Evolutionary conservation across 305 asterid genomes (phyloP).

Genomic region (Solanum hybrid): DNA sequence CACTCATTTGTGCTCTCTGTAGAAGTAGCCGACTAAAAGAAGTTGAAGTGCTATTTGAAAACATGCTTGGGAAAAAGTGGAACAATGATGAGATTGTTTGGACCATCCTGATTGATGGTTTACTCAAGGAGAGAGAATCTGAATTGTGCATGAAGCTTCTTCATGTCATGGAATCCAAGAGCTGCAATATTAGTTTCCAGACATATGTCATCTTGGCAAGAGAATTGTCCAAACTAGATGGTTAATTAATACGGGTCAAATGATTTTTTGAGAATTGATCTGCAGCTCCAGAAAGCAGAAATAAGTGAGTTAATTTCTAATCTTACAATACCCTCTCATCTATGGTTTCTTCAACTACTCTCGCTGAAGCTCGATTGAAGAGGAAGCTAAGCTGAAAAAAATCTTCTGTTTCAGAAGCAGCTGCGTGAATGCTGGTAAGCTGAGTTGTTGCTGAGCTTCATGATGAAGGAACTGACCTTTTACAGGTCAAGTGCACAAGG

Average conservation of each 20-base stretch:
- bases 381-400: background rate
- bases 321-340: background rate
- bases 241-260: background rate
- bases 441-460: background rate
- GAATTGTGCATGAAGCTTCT: conserved; percentile 57
- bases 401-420: conserved; percentile 6
- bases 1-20: conserved; percentile 50
- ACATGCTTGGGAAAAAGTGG: conserved; percentile 61
- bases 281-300: background rate
- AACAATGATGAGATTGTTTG: conserved; percentile 85
- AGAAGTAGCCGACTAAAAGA: conserved; percentile 35
- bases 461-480: background rate
- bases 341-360: background rate
- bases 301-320: background rate
- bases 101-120: conserved; percentile 79
- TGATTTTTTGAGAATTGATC: background rate
- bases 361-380: background rate
- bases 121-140: conserved; percentile 58
- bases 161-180: conserved; percentile 53
- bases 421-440: background rate
- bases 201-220: conserved; percentile 47
- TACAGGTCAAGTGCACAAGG: background rate
- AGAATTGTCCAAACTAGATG: conserved; percentile 45
- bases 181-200: conserved; percentile 40
- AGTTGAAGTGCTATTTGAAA: conserved; percentile 54